phyloP scores from a whole-genome alignment of 164 flowering plant genomes.

The Vitis rotundifolia region DNA sequence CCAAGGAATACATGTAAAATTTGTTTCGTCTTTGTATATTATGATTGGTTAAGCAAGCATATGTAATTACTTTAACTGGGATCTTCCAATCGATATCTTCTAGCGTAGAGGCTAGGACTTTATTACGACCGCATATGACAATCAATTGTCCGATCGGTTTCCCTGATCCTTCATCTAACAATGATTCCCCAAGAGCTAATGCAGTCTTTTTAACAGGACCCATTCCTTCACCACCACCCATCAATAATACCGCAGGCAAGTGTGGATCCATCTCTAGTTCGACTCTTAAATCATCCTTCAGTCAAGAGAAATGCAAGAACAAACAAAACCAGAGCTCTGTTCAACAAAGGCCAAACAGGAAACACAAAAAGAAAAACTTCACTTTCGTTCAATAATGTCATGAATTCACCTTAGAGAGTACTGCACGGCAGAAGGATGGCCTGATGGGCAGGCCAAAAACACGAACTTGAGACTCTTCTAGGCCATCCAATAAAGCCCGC shows the following conservation, averaged over 20 bases:
- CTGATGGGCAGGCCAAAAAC: constrained; percentile 89
- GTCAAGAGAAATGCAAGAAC: not conserved
- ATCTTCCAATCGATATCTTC: constrained; percentile 73
- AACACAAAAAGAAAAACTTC: no score
- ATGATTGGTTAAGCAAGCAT: not conserved
- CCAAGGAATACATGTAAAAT: not conserved
- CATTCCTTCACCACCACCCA: constrained; percentile 99
- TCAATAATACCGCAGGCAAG: constrained; percentile 86
- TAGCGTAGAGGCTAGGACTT: constrained; percentile 54
- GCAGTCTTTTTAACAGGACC: constrained; percentile 96
- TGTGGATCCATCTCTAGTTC: constrained; percentile 81
- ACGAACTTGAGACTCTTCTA: constrained; percentile 71
- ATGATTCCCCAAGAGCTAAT: constrained; percentile 72
- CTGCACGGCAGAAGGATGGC: constrained; percentile 82
- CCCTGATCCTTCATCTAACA: constrained; percentile 53
- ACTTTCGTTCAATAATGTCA: not conserved
- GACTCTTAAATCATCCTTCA: constrained; percentile 66
- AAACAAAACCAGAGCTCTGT: not conserved
- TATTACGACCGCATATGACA: constrained; percentile 86
- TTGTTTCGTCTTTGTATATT: not conserved
- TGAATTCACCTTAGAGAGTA: constrained; percentile 59
- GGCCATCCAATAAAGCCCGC: constrained; percentile 74
- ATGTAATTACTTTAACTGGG: constrained; percentile 70
- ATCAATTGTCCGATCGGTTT: constrained; percentile 82
- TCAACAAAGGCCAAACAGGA: not conserved